These are phyloP conservation scores for Didymella pinodella DNA, from an alignment of 2,329 filamentous ascomycete species.

Conservation along the genomic window DNA sequence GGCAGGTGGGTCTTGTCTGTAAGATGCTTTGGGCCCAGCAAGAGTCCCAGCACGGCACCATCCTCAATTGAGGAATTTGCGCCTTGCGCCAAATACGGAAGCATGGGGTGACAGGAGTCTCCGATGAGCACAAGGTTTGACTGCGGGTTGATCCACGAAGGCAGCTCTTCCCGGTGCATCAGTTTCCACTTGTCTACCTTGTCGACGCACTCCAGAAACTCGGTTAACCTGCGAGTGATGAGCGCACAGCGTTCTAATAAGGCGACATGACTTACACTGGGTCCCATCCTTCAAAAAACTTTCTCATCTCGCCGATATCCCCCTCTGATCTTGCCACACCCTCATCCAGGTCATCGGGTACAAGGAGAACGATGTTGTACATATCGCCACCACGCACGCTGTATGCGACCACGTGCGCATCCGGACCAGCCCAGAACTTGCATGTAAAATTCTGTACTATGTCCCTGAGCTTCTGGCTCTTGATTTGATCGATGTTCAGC, in stretches of 20 bases:
- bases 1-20: slow-evolving; percentile 39
- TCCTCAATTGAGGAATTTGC: slow-evolving; percentile 74
- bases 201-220: slow-evolving; percentile 56
- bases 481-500: slow-evolving; percentile 61
- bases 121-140: slow-evolving; percentile 63
- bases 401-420: slow-evolving; percentile 69
- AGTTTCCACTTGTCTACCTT: slow-evolving; percentile 74
- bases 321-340: slow-evolving; percentile 62
- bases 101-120: slow-evolving; percentile 48
- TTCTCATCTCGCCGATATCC: slow-evolving; percentile 67
- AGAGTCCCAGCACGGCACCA: slow-evolving; percentile 68
- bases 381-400: slow-evolving; percentile 65
- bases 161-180: slow-evolving; percentile 58
- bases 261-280: slow-evolving; percentile 58
- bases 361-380: slow-evolving; percentile 72
- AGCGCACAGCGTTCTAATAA: slow-evolving; percentile 27
- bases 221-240: slow-evolving; percentile 26
- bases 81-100: slow-evolving; percentile 52
- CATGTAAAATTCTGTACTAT: slow-evolving; percentile 63
- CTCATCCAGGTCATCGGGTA: slow-evolving; percentile 68
- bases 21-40: slow-evolving; percentile 53
- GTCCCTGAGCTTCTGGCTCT: slow-evolving; percentile 59
- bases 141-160: slow-evolving; percentile 55
- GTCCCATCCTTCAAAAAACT: slow-evolving; percentile 70
- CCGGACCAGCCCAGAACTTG: slow-evolving; percentile 71